These are phyloP conservation scores for Calophaca sinica DNA, from an alignment of 306 rosid genomes.

Conservation along the genomic window DNA sequence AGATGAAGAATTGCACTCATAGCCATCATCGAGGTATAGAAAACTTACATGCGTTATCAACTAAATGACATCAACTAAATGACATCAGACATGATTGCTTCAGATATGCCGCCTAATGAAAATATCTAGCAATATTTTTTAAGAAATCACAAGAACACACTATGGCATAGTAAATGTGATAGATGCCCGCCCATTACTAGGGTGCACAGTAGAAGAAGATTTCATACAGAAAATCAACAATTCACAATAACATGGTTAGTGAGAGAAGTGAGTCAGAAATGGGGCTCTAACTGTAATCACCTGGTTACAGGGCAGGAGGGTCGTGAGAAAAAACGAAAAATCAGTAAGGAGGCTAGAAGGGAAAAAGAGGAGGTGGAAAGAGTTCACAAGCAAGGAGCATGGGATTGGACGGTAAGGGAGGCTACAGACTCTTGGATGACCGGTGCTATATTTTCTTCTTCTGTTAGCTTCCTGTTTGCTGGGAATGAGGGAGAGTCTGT, in stretches of 20 bases:
- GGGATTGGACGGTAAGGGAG: background rate
- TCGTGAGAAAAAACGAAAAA: slow-evolving; percentile 16
- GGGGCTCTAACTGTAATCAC: slow-evolving; percentile 16
- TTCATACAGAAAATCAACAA: background rate
- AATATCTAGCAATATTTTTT: background rate
- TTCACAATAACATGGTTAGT: slow-evolving; percentile 2
- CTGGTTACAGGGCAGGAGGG: background rate
- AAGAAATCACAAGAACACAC: background rate
- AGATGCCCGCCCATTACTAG: background rate
- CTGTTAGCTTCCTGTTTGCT: background rate
- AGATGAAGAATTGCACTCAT: slow-evolving; percentile 13
- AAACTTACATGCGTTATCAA: slow-evolving; percentile 8
- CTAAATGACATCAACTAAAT: background rate
- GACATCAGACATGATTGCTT: slow-evolving; percentile 22
- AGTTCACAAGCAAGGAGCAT: slow-evolving; percentile 6
- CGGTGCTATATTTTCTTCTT: background rate
- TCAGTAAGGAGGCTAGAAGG: background rate
- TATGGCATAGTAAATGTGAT: background rate
- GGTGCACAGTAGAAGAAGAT: background rate
- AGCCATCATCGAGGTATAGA: slow-evolving; percentile 29
- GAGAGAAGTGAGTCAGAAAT: background rate
- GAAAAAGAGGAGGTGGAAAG: background rate
- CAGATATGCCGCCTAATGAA: slow-evolving; percentile 4
- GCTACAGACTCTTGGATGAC: slow-evolving; percentile 11
- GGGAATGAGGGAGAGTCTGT: slow-evolving; percentile 8